phyloP scores from a whole-genome alignment of 306 rosid genomes.

The Senna tora region DNA sequence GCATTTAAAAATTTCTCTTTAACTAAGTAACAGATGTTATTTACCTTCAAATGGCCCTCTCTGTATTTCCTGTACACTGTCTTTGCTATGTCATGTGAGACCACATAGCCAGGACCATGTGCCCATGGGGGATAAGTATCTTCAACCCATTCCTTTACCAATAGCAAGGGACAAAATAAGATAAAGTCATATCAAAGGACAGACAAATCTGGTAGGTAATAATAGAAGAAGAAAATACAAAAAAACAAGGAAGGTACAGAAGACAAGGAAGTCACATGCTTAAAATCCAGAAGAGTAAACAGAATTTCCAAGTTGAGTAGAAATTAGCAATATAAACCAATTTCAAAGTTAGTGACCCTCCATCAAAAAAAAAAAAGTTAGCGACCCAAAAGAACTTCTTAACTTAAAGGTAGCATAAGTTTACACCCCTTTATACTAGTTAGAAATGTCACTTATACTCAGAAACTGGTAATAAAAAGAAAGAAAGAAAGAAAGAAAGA shows the following conservation, averaged over 20 bases:
- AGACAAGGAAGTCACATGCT: neutral
- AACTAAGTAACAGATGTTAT: neutral
- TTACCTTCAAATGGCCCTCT: constrained; percentile 81
- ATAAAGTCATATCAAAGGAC: constrained; percentile 22
- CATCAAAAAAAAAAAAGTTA: too few species aligned
- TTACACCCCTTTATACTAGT: neutral
- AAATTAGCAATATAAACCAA: constrained; percentile 16
- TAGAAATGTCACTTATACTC: constrained; percentile 1
- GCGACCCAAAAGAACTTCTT: neutral
- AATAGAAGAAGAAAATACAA: neutral
- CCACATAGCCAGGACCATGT: constrained; percentile 97
- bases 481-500: neutral
- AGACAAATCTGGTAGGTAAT: neutral
- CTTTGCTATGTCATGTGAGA: constrained; percentile 82
- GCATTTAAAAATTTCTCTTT: neutral
- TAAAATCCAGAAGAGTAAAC: neutral
- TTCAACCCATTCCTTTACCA: constrained; percentile 85
- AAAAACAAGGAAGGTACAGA: neutral
- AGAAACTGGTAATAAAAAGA: constrained; percentile 30
- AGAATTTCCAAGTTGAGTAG: constrained; percentile 8
- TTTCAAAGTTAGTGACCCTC: neutral
- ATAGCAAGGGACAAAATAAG: constrained; percentile 33
- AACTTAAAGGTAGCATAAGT: neutral
- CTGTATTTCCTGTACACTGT: constrained; percentile 61
- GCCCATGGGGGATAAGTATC: constrained; percentile 95